phyloP scores from a whole-genome alignment of 2,329 filamentous ascomycete genomes.

The Penicillium italicum region DNA sequence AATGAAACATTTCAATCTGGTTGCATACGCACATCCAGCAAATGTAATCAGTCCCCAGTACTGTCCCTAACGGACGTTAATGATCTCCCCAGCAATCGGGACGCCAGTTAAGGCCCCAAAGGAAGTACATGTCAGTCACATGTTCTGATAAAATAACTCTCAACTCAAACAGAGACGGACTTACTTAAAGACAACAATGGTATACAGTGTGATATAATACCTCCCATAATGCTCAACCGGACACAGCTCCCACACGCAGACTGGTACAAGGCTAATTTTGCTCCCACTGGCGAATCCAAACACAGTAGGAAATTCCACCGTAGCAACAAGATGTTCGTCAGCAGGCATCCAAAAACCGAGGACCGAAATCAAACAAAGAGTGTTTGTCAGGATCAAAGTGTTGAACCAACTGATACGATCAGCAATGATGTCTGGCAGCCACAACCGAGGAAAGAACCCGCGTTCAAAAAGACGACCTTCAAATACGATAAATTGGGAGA shows the following conservation, averaged over 20 bases:
- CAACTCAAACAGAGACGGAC: not conserved
- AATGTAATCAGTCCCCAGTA: slow-evolving; percentile 29
- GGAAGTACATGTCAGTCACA: slow-evolving; percentile 2
- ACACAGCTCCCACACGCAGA: slow-evolving; percentile 49
- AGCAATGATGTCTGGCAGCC: slow-evolving; percentile 32
- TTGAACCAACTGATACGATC: slow-evolving; percentile 35
- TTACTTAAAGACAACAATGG: slow-evolving; percentile 29
- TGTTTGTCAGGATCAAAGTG: slow-evolving; percentile 26
- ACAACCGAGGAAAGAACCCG: slow-evolving; percentile 31
- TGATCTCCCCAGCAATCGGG: slow-evolving; percentile 28
- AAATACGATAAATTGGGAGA: slow-evolving; percentile 26
- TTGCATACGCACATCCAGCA: slow-evolving; percentile 15
- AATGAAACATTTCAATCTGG: slow-evolving; percentile 15
- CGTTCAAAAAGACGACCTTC: slow-evolving; percentile 33
- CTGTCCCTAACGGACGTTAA: slow-evolving; percentile 26
- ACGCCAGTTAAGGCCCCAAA: slow-evolving; percentile 25
- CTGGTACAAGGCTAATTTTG: slow-evolving; percentile 40
- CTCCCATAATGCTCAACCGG: slow-evolving; percentile 40
- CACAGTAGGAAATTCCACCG: slow-evolving; percentile 22
- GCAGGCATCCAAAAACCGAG: slow-evolving; percentile 31
- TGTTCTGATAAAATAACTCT: not conserved
- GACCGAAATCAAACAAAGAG: slow-evolving; percentile 25
- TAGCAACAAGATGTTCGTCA: slow-evolving; percentile 14
- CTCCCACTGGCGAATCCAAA: slow-evolving; percentile 40
- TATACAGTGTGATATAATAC: slow-evolving; percentile 38